Evolutionary conservation across 148 eudicot species (phyloP).

Genomic region (Beta vulgaris): DNA sequence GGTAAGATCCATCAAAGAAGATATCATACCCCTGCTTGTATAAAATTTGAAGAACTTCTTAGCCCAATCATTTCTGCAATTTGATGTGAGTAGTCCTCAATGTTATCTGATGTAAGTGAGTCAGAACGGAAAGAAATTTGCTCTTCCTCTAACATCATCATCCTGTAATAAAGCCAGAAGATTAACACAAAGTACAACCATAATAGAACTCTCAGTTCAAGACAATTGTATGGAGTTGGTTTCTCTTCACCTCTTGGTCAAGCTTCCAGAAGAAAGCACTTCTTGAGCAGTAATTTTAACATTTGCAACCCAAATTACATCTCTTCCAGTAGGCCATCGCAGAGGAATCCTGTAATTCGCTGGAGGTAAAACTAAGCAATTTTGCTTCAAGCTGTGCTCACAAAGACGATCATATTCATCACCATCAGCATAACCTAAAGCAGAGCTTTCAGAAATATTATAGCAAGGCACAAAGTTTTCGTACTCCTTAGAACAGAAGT

Average conservation of each 20-base stretch:
- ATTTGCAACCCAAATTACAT: constrained; percentile 94
- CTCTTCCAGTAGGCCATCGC: constrained; percentile 95
- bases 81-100: constrained; percentile 98
- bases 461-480: constrained; percentile 90
- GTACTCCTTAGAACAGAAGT: constrained; percentile 56
- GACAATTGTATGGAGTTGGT: neutral
- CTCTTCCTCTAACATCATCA: constrained; percentile 98
- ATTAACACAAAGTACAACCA: constrained; percentile 9
- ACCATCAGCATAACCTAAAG: constrained; percentile 48
- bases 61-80: constrained; percentile 97
- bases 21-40: constrained; percentile 74
- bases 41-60: constrained; percentile 82
- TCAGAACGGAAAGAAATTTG: constrained; percentile 92
- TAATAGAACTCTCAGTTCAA: constrained; percentile 3
- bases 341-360: constrained; percentile 73
- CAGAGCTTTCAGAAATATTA: constrained; percentile 70
- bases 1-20: neutral
- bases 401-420: constrained; percentile 72
- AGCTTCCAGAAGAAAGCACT: constrained; percentile 95
- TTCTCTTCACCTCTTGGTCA: constrained; percentile 76
- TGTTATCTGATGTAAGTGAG: constrained; percentile 71
- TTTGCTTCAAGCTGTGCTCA: constrained; percentile 35
- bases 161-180: constrained; percentile 43
- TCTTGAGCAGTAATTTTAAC: constrained; percentile 93
- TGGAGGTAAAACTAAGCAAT: constrained; percentile 81